A percentile compares a stretch with the other conserved stretches of the same genome.
Evolutionary conservation across 1,284 basidiomycete species (phyloP).

Genomic region (Cutaneotrichosporon cyanovorans): DNA sequence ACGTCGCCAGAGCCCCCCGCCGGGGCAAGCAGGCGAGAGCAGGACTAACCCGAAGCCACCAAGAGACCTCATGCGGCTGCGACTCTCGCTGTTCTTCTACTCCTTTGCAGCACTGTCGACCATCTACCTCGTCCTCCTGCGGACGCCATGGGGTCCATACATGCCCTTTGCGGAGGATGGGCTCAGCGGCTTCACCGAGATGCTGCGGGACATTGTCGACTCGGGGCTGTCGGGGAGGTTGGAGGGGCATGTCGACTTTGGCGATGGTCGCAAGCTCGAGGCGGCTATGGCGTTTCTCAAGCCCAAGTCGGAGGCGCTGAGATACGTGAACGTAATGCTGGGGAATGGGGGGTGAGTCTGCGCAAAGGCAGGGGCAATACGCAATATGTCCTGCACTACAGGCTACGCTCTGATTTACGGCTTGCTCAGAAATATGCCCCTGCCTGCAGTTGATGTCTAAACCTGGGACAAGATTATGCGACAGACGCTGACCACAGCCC

Average conservation of each 20-base stretch:
- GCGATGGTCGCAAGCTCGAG: slow-evolving; percentile 23
- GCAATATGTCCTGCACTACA: not conserved
- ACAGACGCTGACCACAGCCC: slow-evolving; percentile 1
- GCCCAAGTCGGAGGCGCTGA: slow-evolving; percentile 21
- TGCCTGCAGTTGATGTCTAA: too few relatives aligned
- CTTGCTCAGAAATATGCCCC: too few relatives aligned
- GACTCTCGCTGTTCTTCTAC: not conserved
- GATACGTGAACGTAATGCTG: slow-evolving; percentile 34
- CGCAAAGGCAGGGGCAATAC: too few relatives aligned
- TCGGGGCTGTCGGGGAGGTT: not conserved
- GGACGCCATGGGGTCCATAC: not conserved
- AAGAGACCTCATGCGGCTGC: not conserved
- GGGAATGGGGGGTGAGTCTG: slow-evolving; percentile 38
- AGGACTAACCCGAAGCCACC: not conserved
- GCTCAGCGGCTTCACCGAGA: not conserved
- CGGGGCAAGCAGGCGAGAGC: not conserved
- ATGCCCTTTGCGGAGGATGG: not conserved
- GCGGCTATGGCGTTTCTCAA: slow-evolving; percentile 15
- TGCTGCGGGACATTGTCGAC: not conserved
- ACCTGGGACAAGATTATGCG: too few relatives aligned
- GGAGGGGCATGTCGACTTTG: slow-evolving; percentile 32
- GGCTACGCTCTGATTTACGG: not conserved
- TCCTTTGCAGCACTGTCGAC: not conserved
- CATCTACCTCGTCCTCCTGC: not conserved
- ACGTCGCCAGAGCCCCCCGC: not conserved